A percentile compares a stretch with the other conserved stretches of the same genome.
These are phyloP conservation scores for Calonectria naviculata DNA, from an alignment of 2,329 filamentous ascomycete species.

Conservation along the genomic window DNA sequence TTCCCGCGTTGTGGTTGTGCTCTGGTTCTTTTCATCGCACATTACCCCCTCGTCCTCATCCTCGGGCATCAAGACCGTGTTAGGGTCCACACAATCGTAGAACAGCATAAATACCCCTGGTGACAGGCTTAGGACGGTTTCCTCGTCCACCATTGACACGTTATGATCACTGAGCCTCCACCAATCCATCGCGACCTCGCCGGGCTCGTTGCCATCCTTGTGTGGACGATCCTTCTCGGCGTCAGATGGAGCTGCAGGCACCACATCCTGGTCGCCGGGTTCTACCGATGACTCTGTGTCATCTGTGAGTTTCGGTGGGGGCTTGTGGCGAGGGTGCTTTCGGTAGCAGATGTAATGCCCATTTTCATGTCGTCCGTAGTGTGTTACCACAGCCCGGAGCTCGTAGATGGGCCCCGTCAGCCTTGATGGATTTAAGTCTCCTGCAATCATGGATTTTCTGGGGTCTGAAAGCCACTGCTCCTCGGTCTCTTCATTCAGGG, in stretches of 20 bases:
- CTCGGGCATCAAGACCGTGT: slow-evolving; percentile 54
- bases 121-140: slow-evolving; percentile 77
- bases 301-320: slow-evolving; percentile 15
- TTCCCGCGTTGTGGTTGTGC: slow-evolving; percentile 14
- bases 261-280: slow-evolving; percentile 25
- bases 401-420: slow-evolving; percentile 75
- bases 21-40: slow-evolving; percentile 23
- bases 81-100: slow-evolving; percentile 80
- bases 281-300: slow-evolving; percentile 16
- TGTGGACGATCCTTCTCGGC: slow-evolving; percentile 14
- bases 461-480: slow-evolving; percentile 81
- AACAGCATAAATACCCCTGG: slow-evolving; percentile 95
- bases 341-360: slow-evolving; percentile 96
- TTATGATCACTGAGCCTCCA: slow-evolving; percentile 93
- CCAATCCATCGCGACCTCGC: slow-evolving; percentile 70
- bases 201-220: slow-evolving; percentile 34
- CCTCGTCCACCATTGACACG: slow-evolving; percentile 79
- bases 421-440: slow-evolving; percentile 59
- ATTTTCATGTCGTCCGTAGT: slow-evolving; percentile 92
- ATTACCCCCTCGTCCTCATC: slow-evolving; percentile 39
- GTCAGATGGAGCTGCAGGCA: slow-evolving; percentile 7
- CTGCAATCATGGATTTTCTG: slow-evolving; percentile 77
- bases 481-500: slow-evolving; percentile 36
- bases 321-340: slow-evolving; percentile 64
- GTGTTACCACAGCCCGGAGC: slow-evolving; percentile 85